Conservation (phyloP, 2,329 filamentous ascomycete genomes). For the Phaeosphaeria sp. region DNA sequence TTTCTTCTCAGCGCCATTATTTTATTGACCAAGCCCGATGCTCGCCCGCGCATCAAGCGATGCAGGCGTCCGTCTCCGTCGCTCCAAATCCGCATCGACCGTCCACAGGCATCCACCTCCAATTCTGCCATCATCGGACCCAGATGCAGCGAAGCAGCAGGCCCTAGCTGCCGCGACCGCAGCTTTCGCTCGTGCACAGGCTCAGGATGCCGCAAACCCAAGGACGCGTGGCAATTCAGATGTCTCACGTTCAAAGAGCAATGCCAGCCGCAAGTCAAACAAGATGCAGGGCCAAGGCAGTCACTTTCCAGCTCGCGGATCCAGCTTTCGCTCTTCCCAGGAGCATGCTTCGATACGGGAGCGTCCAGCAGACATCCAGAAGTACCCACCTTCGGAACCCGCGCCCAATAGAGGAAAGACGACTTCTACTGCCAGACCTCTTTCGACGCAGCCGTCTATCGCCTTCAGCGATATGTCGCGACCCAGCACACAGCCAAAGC, state of each 20-base stretch:
- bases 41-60: slow-evolving; percentile 46
- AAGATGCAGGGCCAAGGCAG: slow-evolving; percentile 38
- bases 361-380: slow-evolving; percentile 18
- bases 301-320: slow-evolving; percentile 45
- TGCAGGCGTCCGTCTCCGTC: slow-evolving; percentile 45
- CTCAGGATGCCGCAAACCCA: slow-evolving; percentile 21
- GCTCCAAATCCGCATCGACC: slow-evolving; percentile 46
- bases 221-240: slow-evolving; percentile 24
- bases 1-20: slow-evolving; percentile 24
- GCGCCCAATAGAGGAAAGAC: slow-evolving; percentile 15
- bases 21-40: slow-evolving; percentile 32
- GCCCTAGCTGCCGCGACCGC: slow-evolving; percentile 47
- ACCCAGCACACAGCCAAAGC: slow-evolving; percentile 34
- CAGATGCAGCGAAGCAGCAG: slow-evolving; percentile 41
- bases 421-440: slow-evolving; percentile 14
- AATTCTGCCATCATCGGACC: slow-evolving; percentile 30
- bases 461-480: slow-evolving; percentile 31
- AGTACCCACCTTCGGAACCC: slow-evolving; percentile 29
- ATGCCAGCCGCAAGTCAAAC: slow-evolving; percentile 41
- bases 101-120: slow-evolving; percentile 30
- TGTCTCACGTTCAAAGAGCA: slow-evolving; percentile 41
- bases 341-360: slow-evolving; percentile 1
- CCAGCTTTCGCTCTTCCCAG: slow-evolving; percentile 36
- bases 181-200: slow-evolving; percentile 44
- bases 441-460: slow-evolving; percentile 29